Base-by-base conservation (phyloP, 176 grass and related monocot genomes). In the Musa acuminata region DNA sequence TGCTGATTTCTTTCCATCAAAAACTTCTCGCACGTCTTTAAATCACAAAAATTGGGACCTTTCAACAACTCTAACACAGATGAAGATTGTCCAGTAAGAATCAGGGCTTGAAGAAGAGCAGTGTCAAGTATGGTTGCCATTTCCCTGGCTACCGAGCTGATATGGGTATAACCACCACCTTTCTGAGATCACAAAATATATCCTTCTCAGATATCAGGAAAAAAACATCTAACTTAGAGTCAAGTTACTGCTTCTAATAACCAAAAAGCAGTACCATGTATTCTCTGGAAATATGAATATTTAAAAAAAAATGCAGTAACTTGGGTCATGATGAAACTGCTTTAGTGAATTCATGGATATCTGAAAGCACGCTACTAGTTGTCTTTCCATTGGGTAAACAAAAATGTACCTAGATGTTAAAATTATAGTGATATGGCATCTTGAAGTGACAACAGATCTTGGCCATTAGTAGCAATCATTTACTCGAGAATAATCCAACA, bases 91-190 rank as follows among this genome's bases (percentile, higher is more conserved):
- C 83, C 80, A 57, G 90, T 86, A 75, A 99, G 91, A 89, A 99
- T 66, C 76, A 99, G 88, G 70, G 90, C 88, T 84, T 99, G 90
- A 83, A 99, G 90, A 81, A 99, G 88, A 83, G 90, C 82, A 71
- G 90, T 91, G 57, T 99, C 95, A 62, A 99, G 73, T 86, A 99
- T 82, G 80, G 86, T 85, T 50, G 95, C 88, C 83, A 87, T 89
- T 83, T 99, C 95, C 89, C 90, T 91, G 55, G 95, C 95, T 79
- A 99, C 83, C 17, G 88, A 99, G 78, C 88, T 87, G 76, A 87
- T 87, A 78, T 91, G 79, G 3, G 82, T 82, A 74, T 87, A 84
- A 67, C 83, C 71, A 62, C 84, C 84, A 62, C 84, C 84, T 71
- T 88, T 99, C 90, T 99, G 81, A 79, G 35, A 82, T 77, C 52